Conservation (phyloP, 2,329 filamentous ascomycete genomes). For the Diaporthe longicolla region DNA sequence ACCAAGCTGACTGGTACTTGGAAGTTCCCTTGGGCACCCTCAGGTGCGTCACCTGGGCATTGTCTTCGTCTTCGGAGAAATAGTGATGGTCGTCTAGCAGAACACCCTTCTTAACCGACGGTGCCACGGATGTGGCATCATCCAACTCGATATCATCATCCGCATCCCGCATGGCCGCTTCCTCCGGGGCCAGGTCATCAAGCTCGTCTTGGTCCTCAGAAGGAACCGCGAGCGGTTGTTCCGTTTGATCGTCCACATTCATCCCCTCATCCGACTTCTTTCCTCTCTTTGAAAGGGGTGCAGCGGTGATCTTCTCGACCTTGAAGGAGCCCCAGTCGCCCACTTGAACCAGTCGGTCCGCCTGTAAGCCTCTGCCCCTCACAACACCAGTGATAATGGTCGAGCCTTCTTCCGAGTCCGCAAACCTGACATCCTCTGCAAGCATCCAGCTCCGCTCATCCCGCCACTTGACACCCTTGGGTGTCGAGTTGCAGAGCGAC, state of each 20-base stretch:
- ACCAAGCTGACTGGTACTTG: conserved; percentile 95
- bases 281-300: conserved; percentile 75
- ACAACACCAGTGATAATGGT: conserved; percentile 88
- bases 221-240: conserved; percentile 77
- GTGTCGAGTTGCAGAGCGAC: conserved; percentile 90
- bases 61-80: conserved; percentile 88
- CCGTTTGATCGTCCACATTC: conserved; percentile 72
- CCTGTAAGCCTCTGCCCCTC: conserved; percentile 87
- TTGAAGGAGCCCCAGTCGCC: conserved; percentile 96
- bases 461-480: conserved; percentile 95
- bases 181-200: conserved; percentile 87
- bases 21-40: conserved; percentile 93
- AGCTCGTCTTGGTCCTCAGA: conserved; percentile 87
- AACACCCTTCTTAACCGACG: conserved; percentile 82
- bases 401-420: conserved; percentile 69
- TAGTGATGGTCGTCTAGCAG: conserved; percentile 97
- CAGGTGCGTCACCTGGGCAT: conserved; percentile 71
- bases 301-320: conserved; percentile 87
- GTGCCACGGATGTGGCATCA: conserved; percentile 58
- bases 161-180: conserved; percentile 79
- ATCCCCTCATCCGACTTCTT: conserved; percentile 75
- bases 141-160: conserved; percentile 62
- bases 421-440: conserved; percentile 84
- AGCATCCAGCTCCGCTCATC: conserved; percentile 97
- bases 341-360: conserved; percentile 89